Conservation (phyloP, 2,329 filamentous ascomycete species). For the Leptographium lundbergii region DNA sequence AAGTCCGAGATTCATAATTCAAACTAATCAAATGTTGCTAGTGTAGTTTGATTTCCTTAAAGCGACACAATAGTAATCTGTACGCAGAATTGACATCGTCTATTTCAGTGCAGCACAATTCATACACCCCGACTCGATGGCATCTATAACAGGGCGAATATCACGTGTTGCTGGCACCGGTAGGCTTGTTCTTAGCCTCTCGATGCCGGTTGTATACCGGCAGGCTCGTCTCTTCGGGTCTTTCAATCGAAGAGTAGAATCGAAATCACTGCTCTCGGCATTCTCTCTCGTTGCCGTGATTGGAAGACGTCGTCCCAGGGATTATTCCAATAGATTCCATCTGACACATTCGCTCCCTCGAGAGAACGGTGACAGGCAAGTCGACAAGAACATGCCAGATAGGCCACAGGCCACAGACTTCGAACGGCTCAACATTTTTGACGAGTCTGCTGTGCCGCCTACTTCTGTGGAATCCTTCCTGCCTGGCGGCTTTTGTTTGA, state of each 20-base stretch:
- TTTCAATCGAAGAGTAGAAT: no score
- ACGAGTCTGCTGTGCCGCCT: conserved; percentile 60
- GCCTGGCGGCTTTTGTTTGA: conserved; percentile 71
- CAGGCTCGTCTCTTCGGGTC: neutral
- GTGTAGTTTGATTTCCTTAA: neutral
- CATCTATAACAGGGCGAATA: neutral
- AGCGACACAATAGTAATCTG: neutral
- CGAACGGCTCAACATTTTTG: conserved; percentile 63
- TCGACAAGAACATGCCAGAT: neutral
- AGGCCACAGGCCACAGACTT: conserved; percentile 44
- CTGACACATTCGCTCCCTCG: neutral
- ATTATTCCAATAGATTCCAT: neutral
- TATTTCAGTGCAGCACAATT: neutral
- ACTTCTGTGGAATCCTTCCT: conserved; percentile 77
- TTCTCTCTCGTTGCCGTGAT: neutral
- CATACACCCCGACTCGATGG: neutral
- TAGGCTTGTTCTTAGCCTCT: neutral
- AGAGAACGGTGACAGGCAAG: no score
- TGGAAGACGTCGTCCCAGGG: neutral
- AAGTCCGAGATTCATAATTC: no score
- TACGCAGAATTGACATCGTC: neutral
- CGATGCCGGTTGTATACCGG: neutral
- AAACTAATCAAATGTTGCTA: no score
- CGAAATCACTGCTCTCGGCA: neutral
- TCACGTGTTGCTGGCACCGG: neutral